phyloP scores from a whole-genome alignment of 371 early-diverging fungal species.

The Saksenaea oblongispora region DNA sequence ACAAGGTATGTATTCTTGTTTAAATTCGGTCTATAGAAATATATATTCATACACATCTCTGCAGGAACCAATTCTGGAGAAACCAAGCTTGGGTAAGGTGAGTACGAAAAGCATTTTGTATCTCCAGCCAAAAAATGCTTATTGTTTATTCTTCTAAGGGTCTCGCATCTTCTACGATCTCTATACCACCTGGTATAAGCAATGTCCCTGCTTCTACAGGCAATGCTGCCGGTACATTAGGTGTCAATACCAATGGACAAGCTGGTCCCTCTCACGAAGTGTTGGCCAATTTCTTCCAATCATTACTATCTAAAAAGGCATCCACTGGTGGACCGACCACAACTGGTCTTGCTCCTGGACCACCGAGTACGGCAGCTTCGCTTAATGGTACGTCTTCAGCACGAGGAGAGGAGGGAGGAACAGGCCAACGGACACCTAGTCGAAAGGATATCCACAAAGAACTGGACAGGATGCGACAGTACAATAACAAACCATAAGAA shows the following conservation, averaged over 20 bases:
- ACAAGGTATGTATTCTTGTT: slow-evolving; percentile 5
- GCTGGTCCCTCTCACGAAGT: slow-evolving; percentile 68
- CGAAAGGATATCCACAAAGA: slow-evolving; percentile 53
- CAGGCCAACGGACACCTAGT: slow-evolving; percentile 33
- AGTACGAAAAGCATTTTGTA: background rate
- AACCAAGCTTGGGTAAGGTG: slow-evolving; percentile 8
- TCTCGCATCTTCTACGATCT: background rate
- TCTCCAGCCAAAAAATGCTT: background rate
- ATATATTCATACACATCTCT: background rate
- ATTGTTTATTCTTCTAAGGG: background rate
- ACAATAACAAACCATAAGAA: slow-evolving; percentile 29
- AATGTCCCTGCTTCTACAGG: slow-evolving; percentile 19
- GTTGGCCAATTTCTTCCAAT: slow-evolving; percentile 87
- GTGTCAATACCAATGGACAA: slow-evolving; percentile 24
- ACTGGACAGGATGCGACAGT: slow-evolving; percentile 44
- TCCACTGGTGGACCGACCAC: slow-evolving; percentile 28
- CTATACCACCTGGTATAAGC: slow-evolving; percentile 14
- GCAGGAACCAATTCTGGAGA: slow-evolving; percentile 9
- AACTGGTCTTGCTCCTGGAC: slow-evolving; percentile 21
- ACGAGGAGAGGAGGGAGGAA: slow-evolving; percentile 20
- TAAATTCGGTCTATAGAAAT: background rate
- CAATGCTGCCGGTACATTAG: slow-evolving; percentile 10
- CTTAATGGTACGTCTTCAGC: slow-evolving; percentile 8
- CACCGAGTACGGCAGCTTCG: background rate
- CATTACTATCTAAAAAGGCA: slow-evolving; percentile 72